Percentiles rank a stretch among this genome's conserved stretches.
Conservation (phyloP, 176 grass and related monocot genomes). For the Guadua angustifolia region DNA sequence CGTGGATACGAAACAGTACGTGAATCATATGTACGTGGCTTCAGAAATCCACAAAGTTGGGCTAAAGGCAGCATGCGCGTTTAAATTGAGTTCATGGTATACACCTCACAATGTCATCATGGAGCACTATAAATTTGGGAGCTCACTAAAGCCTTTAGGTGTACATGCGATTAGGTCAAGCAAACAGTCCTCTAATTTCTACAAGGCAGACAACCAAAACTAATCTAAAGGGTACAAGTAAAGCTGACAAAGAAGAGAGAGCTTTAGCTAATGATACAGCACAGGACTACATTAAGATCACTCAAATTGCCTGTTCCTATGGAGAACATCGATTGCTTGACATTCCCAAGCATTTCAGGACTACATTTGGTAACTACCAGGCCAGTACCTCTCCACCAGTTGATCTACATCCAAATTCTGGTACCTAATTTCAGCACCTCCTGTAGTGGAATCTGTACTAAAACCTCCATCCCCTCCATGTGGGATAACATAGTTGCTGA, state of each 20-base stretch:
- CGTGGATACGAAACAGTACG: neutral
- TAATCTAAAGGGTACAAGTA: constrained; percentile 34
- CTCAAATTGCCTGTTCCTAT: constrained; percentile 27
- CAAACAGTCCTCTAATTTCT: constrained; percentile 35
- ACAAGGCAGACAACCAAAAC: constrained; percentile 32
- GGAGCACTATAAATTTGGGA: neutral
- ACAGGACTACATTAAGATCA: constrained; percentile 19
- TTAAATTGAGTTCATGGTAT: neutral
- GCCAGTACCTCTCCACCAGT: constrained; percentile 76
- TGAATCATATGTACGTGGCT: neutral
- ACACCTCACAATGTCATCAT: neutral
- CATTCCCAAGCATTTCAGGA: neutral
- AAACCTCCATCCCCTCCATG: constrained; percentile 37
- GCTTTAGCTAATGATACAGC: constrained; percentile 40
- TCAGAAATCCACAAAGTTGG: neutral
- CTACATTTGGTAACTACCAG: constrained; percentile 50
- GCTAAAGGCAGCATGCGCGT: neutral
- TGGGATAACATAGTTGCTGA: constrained; percentile 35
- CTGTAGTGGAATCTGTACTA: constrained; percentile 1
- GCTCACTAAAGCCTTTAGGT: constrained; percentile 8
- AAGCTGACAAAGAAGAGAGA: neutral
- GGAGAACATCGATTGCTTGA: constrained; percentile 4
- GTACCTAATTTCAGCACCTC: constrained; percentile 46
- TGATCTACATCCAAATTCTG: constrained; percentile 67
- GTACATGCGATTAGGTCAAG: constrained; percentile 22